Conservation (phyloP, 2,329 filamentous ascomycete species). For the Cladosporium sp. region DNA sequence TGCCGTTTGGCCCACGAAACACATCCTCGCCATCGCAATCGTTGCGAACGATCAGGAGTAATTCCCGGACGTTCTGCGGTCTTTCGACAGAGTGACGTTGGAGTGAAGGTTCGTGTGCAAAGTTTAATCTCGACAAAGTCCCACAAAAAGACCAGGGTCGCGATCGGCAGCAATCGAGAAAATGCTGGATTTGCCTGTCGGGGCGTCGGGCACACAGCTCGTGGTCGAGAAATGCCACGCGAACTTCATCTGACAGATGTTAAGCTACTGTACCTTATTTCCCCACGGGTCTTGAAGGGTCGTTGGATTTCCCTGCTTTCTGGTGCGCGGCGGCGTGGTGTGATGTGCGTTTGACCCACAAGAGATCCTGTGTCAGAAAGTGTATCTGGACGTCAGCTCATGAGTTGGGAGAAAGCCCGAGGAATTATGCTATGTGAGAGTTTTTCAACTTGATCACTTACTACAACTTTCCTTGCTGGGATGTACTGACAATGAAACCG, state of each 20-base stretch:
- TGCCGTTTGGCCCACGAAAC: neutral
- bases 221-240: conserved; percentile 9
- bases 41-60: neutral
- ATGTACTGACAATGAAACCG: neutral
- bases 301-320: conserved; percentile 8
- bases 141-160: conserved; percentile 2
- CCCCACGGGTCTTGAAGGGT: conserved; percentile 15
- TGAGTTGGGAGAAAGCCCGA: neutral
- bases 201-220: conserved; percentile 9
- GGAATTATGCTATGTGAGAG: neutral
- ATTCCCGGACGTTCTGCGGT: conserved; percentile 4
- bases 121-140: conserved; percentile 3
- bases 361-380: neutral
- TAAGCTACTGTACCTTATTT: conserved; percentile 4
- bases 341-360: conserved; percentile 13
- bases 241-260: conserved; percentile 7
- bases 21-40: neutral
- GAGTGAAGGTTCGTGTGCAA: conserved; percentile 11
- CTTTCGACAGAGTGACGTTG: conserved; percentile 19
- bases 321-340: neutral
- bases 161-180: neutral
- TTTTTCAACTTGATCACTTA: neutral
- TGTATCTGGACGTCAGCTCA: conserved; percentile 14
- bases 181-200: conserved; percentile 4
- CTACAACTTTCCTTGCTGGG: neutral